Evolutionary conservation across 352 stramenopile species (phyloP).

Genomic region (Pythium brassicae): DNA sequence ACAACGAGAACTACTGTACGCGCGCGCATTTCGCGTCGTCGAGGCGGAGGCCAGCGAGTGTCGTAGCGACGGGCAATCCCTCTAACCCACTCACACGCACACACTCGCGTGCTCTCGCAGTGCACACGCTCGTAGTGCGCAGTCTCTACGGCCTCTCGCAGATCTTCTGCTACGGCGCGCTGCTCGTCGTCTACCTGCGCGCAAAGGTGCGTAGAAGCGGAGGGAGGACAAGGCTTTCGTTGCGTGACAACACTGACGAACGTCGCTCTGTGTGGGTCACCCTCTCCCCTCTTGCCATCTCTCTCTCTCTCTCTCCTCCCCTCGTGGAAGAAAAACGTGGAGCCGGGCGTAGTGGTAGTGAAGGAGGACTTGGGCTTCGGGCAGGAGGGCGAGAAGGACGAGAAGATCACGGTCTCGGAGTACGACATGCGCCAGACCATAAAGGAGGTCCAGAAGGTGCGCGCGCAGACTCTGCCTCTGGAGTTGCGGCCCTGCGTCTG

Average conservation of each 20-base stretch:
- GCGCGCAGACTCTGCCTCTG: too few species aligned
- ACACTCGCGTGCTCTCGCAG: slow-evolving; percentile 21
- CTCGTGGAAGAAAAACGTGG: slow-evolving; percentile 59
- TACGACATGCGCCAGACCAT: slow-evolving; percentile 68
- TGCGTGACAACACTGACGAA: background rate
- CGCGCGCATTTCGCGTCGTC: slow-evolving; percentile 1
- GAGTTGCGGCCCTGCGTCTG: too few species aligned
- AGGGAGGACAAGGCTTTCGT: background rate
- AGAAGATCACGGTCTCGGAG: slow-evolving; percentile 81
- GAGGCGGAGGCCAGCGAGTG: too few species aligned
- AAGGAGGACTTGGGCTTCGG: slow-evolving; percentile 81
- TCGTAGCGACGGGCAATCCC: too few species aligned
- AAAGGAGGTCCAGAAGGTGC: slow-evolving; percentile 73
- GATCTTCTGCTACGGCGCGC: slow-evolving; percentile 52
- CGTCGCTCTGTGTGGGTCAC: background rate
- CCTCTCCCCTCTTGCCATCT: too few species aligned
- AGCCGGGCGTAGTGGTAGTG: slow-evolving; percentile 59
- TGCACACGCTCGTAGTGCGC: slow-evolving; percentile 49
- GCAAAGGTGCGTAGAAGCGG: slow-evolving; percentile 25
- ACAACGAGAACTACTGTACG: slow-evolving; percentile 55
- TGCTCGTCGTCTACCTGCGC: slow-evolving; percentile 62
- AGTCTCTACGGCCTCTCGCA: slow-evolving; percentile 61
- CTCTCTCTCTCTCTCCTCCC: background rate
- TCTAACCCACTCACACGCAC: background rate
- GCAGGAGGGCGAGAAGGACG: slow-evolving; percentile 60